A percentile compares a stretch with the other conserved stretches of the same genome.
These are phyloP conservation scores for Euptelea pleiosperma DNA, from an alignment of 164 flowering plant genomes.

Conservation along the genomic window DNA sequence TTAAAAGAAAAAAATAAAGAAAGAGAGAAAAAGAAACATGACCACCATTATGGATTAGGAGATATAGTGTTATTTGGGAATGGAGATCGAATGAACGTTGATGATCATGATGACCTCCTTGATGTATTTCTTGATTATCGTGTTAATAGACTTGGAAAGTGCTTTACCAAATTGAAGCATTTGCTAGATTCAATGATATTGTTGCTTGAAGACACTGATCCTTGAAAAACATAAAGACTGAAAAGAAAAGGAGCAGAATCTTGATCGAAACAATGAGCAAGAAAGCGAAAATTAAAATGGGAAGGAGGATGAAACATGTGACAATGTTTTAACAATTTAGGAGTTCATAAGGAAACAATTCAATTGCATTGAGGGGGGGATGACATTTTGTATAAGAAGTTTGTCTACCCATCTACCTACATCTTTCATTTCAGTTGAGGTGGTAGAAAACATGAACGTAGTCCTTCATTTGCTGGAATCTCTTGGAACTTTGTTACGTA, in stretches of 20 bases:
- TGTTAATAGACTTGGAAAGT: not conserved
- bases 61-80: too few species aligned
- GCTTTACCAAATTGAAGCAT: not conserved
- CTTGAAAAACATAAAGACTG: not conserved
- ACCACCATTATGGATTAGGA: too few species aligned
- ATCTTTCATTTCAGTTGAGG: too few species aligned
- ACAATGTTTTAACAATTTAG: not conserved
- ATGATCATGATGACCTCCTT: too few species aligned
- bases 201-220: not conserved
- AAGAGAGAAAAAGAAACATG: too few species aligned
- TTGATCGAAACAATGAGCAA: not conserved
- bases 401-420: slow-evolving; percentile 19
- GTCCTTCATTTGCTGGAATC: slow-evolving; percentile 17
- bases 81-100: too few species aligned
- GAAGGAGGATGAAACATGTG: not conserved
- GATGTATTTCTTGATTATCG: too few species aligned
- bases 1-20: too few species aligned
- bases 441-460: not conserved
- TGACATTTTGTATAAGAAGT: too few species aligned
- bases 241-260: not conserved
- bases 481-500: slow-evolving; percentile 16
- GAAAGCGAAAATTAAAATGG: not conserved
- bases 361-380: slow-evolving; percentile 2
- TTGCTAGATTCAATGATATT: not conserved
- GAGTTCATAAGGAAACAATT: not conserved